Evolutionary conservation across 2,329 filamentous ascomycete genomes (phyloP), one percentile per base, ranked within the genome.

Genomic region (Ophiostoma montium): DNA sequence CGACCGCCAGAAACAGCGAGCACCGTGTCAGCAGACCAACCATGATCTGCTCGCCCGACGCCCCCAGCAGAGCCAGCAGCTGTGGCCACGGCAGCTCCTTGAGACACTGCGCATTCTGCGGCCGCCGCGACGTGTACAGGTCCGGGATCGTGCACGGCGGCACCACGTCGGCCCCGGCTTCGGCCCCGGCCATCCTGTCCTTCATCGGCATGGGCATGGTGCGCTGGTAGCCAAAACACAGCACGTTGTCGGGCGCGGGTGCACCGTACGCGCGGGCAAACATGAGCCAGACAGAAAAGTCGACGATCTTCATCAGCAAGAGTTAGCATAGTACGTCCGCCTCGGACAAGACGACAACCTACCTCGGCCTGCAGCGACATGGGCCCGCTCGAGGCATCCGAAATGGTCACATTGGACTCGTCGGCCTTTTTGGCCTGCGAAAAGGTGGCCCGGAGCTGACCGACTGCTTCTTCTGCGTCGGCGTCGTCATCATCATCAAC

Each of bases 161-260:
- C 23, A 27, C 23, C 5, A 27, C 23, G 13, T 16, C 3, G 33
- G 31, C 15, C 2, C 36, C 46, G 2, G 18, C 19, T 12, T 18
- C n/a, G 4, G 31, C 30, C 7, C 10, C 21, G 6, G 18, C 15
- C 6, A 12, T 35, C 8, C 2, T 11, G 35, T 11, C 11, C 23
- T 30, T 35, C 36, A 23, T 55, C 41, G 49, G 65, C 61, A 4
- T 27, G 23, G 23, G 23, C 5, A 19, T 21, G 18, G 3, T 12
- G 56, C 72, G 76, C 57, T 82, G 78, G 57, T 82, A 94, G 21
- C 90, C 90, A 68, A 94, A 82, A 57, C 86, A 89, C 5, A 98
- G 74, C 5, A 95, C 50, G 19, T 56, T 50, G 7, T 46, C 35
- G 2, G 53, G 52, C 3, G n/a, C 30, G 27, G 63, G n/a, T n/a